A percentile compares a stretch with the other conserved stretches of the same genome.
phyloP scores from a whole-genome alignment of 805 yeast genomes.

The Metschnikowia picachoensis region DNA sequence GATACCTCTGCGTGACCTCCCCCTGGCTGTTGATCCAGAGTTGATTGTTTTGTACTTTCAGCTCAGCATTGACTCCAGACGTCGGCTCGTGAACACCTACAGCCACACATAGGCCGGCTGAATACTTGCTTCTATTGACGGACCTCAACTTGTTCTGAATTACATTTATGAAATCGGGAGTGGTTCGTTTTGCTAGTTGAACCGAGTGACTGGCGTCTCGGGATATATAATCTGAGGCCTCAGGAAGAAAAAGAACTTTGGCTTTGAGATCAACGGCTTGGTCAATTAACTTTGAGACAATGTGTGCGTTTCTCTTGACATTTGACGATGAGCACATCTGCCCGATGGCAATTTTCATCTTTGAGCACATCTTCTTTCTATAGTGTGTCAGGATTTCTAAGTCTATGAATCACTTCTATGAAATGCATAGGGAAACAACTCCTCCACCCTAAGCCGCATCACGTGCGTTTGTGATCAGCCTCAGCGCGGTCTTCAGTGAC shows the following conservation, averaged over 20 bases:
- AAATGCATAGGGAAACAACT: too few species aligned
- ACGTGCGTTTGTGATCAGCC: too few species aligned
- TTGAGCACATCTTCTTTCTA: constrained; percentile 1
- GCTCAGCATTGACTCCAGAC: constrained; percentile 10
- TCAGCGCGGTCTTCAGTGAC: too few species aligned
- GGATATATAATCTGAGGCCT: constrained; percentile 87
- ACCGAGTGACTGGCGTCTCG: constrained; percentile 63
- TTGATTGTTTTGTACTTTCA: constrained; percentile 62
- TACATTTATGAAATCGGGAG: constrained; percentile 37
- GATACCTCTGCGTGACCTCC: constrained; percentile 63
- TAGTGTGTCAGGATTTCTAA: not conserved
- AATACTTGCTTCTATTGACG: not conserved
- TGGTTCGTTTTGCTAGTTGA: constrained; percentile 46
- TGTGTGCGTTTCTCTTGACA: constrained; percentile 53
- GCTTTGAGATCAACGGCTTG: constrained; percentile 61
- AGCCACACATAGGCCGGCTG: constrained; percentile 50
- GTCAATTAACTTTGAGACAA: constrained; percentile 57
- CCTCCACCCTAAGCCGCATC: too few species aligned
- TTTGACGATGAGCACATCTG: constrained; percentile 76
- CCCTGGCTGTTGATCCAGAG: constrained; percentile 70
- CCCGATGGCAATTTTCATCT: constrained; percentile 64
- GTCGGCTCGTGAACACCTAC: constrained; percentile 90
- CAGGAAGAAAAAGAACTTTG: constrained; percentile 79
- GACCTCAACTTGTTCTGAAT: constrained; percentile 43
- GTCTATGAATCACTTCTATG: too few species aligned